These are phyloP conservation scores for Talaromyces pinophilus DNA, from an alignment of 2,329 filamentous ascomycete genomes.

Conservation along the genomic window DNA sequence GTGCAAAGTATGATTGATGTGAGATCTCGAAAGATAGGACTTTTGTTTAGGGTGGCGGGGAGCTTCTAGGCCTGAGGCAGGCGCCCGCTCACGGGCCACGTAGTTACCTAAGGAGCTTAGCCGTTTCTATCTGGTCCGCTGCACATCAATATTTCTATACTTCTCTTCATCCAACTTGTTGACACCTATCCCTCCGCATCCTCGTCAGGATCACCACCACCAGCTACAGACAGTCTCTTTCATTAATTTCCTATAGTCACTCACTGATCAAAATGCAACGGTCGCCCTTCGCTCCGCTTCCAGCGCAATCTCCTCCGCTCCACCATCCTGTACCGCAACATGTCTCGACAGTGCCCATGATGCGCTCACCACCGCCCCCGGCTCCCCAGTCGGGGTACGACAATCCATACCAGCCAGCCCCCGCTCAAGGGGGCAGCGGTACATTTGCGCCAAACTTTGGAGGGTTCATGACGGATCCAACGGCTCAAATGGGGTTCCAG, in stretches of 20 bases:
- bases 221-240: neutral
- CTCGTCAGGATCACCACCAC: conserved; percentile 4
- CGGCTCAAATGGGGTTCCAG: conserved; percentile 91
- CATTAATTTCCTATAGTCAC: neutral
- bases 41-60: conserved; percentile 11
- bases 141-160: neutral
- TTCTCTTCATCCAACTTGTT: neutral
- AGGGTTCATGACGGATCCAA: conserved; percentile 93
- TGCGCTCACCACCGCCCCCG: conserved; percentile 89
- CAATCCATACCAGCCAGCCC: conserved; percentile 51
- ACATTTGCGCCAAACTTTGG: conserved; percentile 66
- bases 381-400: conserved; percentile 61
- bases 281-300: conserved; percentile 73
- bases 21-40: neutral
- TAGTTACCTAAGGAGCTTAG: conserved; percentile 2
- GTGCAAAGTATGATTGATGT: neutral
- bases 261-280: conserved; percentile 69
- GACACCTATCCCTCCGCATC: conserved; percentile 7
- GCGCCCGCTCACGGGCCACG: conserved; percentile 11
- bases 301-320: conserved; percentile 79
- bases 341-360: conserved; percentile 94
- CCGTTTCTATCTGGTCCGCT: neutral
- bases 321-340: conserved; percentile 98
- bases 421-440: conserved; percentile 44
- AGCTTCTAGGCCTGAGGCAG: conserved; percentile 10